These are phyloP conservation scores for Colletotrichum australisinense DNA, from an alignment of 2,329 filamentous ascomycete genomes.

Conservation along the genomic window DNA sequence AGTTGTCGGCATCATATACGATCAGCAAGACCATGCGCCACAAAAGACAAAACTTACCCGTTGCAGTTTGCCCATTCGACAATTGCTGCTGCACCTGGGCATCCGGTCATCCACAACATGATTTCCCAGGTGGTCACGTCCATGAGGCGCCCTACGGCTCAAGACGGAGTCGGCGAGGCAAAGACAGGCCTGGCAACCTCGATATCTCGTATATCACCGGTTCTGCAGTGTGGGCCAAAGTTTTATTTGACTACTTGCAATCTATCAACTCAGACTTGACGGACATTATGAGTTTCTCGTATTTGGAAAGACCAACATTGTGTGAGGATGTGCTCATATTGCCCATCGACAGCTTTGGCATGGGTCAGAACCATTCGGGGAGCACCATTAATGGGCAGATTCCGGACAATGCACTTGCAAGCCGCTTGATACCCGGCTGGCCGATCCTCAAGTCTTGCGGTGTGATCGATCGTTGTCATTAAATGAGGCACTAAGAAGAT, in stretches of 20 bases:
- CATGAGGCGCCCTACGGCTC: conserved; percentile 35
- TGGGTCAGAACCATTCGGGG: conserved; percentile 42
- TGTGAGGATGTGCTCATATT: conserved; percentile 40
- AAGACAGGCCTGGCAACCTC: conserved; percentile 39
- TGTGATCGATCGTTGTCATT: too few relatives aligned
- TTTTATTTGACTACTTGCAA: conserved; percentile 43
- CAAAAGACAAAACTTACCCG: conserved; percentile 36
- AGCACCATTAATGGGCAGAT: conserved; percentile 42
- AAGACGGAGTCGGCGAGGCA: background rate
- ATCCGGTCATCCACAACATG: conserved; percentile 45
- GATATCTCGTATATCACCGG: conserved; percentile 47
- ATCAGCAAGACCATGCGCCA: conserved; percentile 40
- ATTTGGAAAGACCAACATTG: conserved; percentile 27
- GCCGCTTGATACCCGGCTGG: conserved; percentile 34
- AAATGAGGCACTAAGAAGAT: too few relatives aligned
- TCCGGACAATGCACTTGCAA: conserved; percentile 41
- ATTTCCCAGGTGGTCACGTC: conserved; percentile 38
- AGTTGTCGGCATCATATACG: conserved; percentile 44
- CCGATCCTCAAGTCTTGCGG: too few relatives aligned
- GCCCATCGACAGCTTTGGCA: conserved; percentile 43
- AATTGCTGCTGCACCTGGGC: conserved; percentile 39
- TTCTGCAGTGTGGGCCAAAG: conserved; percentile 46
- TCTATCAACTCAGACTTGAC: conserved; percentile 33
- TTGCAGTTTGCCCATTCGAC: conserved; percentile 40
- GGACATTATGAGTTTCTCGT: conserved; percentile 6